Evolutionary conservation across 2,329 filamentous ascomycete genomes (phyloP), one percentile per base, ranked within the genome.

Genomic region (Cordyceps javanica): DNA sequence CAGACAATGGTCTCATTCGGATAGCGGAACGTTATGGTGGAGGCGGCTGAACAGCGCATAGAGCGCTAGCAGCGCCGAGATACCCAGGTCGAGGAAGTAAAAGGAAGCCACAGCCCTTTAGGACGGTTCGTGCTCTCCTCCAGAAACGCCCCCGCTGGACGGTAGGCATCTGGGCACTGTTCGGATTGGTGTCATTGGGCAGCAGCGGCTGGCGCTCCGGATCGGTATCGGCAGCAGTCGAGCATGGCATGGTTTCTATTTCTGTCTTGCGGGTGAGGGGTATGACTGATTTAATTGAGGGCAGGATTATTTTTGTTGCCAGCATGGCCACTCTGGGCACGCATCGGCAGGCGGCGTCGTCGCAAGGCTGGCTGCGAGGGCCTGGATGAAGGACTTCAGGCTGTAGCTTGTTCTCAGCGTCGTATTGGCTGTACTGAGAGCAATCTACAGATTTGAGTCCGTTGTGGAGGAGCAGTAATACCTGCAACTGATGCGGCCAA

Each of bases 1-100:
- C 75, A 78, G 34, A 45, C 55, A 49, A 76, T 69, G 13, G 62
- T 62, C 60, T 77, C 74, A 5, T 72, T 70, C 0, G 62, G 60
- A 56, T 75, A 68, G n/a, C 19, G 38, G 7, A 54, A 28, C 11
- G 8, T 16, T 9, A 13, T 25, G 25, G 8, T 26, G 13, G 13
- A 13, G 8, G 7, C 50, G n/a, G 19, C n/a, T 32, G 10, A 53
- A 10, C 11, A 42, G 25, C 13, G 32, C n/a, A 11, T 32, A 53
- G 50, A 53, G 50, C 38, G 38, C 14, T 0, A 53, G 25, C n/a
- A 53, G 5, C 1, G 25, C 36, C 3, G 36, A 30, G 2, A 53
- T 26, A 19, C 50, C 19, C 16, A 53, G 26, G 13, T 32, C 38
- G 38, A 42, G 28, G 21, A 53, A 11, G n/a, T n/a, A 53, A 42